phyloP scores from a whole-genome alignment of 352 stramenopile species.

The Globisporangium spinosum region DNA sequence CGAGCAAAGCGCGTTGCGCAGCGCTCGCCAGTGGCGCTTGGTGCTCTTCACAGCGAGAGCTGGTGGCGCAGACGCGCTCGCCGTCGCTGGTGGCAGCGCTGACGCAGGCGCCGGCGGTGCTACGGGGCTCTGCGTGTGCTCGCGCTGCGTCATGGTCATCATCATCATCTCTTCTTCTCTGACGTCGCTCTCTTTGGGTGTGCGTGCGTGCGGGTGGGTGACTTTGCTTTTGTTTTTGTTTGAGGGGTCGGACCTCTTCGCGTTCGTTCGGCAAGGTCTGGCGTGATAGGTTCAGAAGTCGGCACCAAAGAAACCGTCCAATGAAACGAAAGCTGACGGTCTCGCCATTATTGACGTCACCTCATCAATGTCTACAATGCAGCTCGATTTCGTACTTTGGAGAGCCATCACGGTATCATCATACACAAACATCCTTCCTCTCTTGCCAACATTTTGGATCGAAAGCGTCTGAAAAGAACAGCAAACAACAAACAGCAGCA shows the following conservation, averaged over 20 bases:
- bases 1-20: conserved; percentile 59
- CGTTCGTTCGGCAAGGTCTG: conserved; percentile 8
- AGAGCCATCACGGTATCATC: not conserved
- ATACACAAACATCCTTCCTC: not conserved
- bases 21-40: conserved; percentile 60
- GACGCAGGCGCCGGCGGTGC: not conserved
- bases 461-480: not conserved
- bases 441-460: conserved; percentile 6
- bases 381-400: not conserved
- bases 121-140: conserved; percentile 11
- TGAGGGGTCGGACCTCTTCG: conserved; percentile 12
- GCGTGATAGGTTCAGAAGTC: conserved; percentile 1
- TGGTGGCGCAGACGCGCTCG: not conserved
- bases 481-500: conserved; percentile 13
- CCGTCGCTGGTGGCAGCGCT: not conserved
- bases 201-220: not conserved
- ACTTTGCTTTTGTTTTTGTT: not conserved
- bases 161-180: not conserved
- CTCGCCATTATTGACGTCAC: no score
- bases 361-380: not conserved
- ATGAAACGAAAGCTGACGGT: not conserved
- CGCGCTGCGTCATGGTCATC: conserved; percentile 14
- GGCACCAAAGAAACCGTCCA: not conserved
- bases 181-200: not conserved
- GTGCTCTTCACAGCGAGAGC: conserved; percentile 28